These are phyloP conservation scores for Trametes cingulata DNA, from an alignment of 768 basidiomycete genomes.

Conservation along the genomic window DNA sequence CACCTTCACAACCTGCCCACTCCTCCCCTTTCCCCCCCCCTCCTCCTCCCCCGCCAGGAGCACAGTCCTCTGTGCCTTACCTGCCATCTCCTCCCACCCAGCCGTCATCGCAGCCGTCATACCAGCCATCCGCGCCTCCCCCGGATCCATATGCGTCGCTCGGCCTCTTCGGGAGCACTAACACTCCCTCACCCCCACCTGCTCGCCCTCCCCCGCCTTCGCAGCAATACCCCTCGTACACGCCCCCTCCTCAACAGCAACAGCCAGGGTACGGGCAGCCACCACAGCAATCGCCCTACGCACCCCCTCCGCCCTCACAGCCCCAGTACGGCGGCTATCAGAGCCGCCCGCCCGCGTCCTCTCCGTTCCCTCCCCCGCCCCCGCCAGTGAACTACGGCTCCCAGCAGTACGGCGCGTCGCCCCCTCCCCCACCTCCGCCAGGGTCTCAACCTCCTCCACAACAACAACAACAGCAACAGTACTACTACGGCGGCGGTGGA, in stretches of 20 bases:
- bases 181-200: conserved; percentile 16
- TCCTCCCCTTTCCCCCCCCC: conserved; percentile 10
- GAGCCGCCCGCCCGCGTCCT: background rate
- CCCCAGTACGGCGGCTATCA: conserved; percentile 21
- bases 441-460: background rate
- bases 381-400: conserved; percentile 2
- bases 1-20: conserved; percentile 9
- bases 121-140: conserved; percentile 22
- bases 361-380: conserved; percentile 18
- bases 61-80: conserved; percentile 18
- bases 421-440: conserved; percentile 2
- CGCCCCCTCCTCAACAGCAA: conserved; percentile 20
- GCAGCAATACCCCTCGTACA: conserved; percentile 17
- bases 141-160: conserved; percentile 28
- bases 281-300: conserved; percentile 24
- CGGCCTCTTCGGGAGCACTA: conserved; percentile 22
- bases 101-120: conserved; percentile 17
- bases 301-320: conserved; percentile 26
- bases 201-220: conserved; percentile 22
- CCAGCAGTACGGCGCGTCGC: conserved; percentile 6
- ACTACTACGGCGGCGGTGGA: conserved; percentile 23
- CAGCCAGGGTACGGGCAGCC: conserved; percentile 21
- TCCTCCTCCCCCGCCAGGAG: conserved; percentile 21
- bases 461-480: conserved; percentile 8
- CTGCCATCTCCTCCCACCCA: conserved; percentile 22